A percentile compares a stretch with the other conserved stretches of the same genome.
phyloP scores from a whole-genome alignment of 805 yeast genomes.

The Sungouiozyma ichnusensis region DNA sequence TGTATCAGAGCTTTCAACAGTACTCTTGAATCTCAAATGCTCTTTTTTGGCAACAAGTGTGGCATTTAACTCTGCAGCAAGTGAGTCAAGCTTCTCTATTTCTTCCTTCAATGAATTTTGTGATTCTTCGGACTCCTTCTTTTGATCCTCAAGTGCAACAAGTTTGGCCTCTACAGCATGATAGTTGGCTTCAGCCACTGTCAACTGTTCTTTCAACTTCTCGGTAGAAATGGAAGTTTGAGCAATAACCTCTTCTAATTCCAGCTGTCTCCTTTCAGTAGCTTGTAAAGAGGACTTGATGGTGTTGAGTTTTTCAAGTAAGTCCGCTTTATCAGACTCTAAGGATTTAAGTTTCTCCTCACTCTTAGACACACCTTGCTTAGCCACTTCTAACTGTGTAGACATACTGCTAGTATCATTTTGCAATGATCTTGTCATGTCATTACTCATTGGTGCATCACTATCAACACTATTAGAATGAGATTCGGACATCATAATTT shows the following conservation, averaged over 20 bases:
- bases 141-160: constrained; percentile 46
- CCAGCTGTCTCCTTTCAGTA: not conserved
- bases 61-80: constrained; percentile 47
- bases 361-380: not conserved
- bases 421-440: constrained; percentile 35
- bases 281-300: constrained; percentile 2
- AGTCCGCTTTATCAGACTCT: constrained; percentile 1
- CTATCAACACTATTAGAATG: constrained; percentile 29
- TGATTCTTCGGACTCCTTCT: constrained; percentile 56
- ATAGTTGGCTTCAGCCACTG: constrained; percentile 68
- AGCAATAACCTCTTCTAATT: constrained; percentile 2
- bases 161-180: constrained; percentile 59
- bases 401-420: not conserved
- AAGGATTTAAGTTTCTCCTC: not conserved
- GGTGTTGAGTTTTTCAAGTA: constrained; percentile 3
- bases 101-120: constrained; percentile 57
- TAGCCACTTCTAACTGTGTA: constrained; percentile 1
- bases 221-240: constrained; percentile 26
- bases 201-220: constrained; percentile 56
- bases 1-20: constrained; percentile 37
- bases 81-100: constrained; percentile 57
- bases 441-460: constrained; percentile 22
- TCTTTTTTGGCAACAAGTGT: constrained; percentile 41
- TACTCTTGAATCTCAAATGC: constrained; percentile 50
- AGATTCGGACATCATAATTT: constrained; percentile 56